Base-by-base conservation (phyloP, 208 protist species). In the Angomonas deanei region DNA sequence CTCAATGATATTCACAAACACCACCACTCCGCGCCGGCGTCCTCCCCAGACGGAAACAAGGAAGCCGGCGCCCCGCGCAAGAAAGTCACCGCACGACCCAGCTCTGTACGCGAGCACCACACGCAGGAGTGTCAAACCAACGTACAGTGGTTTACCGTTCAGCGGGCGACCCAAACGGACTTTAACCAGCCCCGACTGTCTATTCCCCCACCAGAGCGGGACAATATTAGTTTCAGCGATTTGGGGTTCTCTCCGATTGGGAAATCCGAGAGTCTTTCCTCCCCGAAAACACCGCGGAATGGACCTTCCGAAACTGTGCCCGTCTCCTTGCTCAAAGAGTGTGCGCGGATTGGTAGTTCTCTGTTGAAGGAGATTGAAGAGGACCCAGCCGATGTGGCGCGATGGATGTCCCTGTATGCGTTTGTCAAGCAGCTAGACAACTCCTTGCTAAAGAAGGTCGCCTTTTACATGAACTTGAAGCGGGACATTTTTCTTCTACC, bases 391-490 rank as follows among this genome's bases (percentile, higher is more conserved):
- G 64, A 65, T 19, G 61, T 74, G 21, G 28, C 19, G 10, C 17
- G 39, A 19, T 86, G 76, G 80, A 80, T 82, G 76, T 32, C 31
- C 8, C 54, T 86, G 17, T 86, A 86, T 61, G 32, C 33, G 3
- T 77, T 80, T 46, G 69, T 82, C n/a, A 67, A 68, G 1, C 58
- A 80, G 31, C n/a, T 80, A 24, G 75, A 75, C n/a, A 1, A 26
- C 24, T 0, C 46, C 8, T 62, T 15, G 8, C 36, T 42, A 8
- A n/a, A 15, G 8, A n/a, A n/a, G n/a, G n/a, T n/a, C n/a, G n/a
- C n/a, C n/a, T n/a, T n/a, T n/a, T n/a, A n/a, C n/a, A n/a, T n/a
- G n/a, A n/a, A n/a, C n/a, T n/a, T n/a, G n/a, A n/a, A n/a, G n/a
- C n/a, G n/a, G n/a, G n/a, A n/a, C n/a, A n/a, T n/a, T n/a, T n/a